These are phyloP conservation scores for Cordyceps cicadae DNA, from an alignment of 2,329 filamentous ascomycete genomes.

Conservation along the genomic window DNA sequence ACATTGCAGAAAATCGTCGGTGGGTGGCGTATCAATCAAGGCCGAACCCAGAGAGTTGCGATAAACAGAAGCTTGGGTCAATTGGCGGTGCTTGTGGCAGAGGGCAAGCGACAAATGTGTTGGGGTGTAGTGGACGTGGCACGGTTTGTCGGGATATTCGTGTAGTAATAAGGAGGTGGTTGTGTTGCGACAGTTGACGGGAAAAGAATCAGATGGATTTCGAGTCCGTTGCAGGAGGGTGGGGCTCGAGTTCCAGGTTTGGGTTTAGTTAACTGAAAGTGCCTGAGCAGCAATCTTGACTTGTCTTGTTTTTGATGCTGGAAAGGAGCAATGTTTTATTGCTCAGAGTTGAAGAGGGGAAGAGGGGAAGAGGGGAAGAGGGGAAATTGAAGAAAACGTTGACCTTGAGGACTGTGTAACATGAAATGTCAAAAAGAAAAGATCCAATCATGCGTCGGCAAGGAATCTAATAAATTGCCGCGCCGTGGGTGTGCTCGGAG, in stretches of 20 bases:
- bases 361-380: background rate
- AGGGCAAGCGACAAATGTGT: background rate
- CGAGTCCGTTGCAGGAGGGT: conserved; percentile 2
- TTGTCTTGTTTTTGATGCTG: background rate
- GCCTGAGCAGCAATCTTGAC: background rate
- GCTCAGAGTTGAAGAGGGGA: background rate
- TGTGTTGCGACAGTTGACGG: background rate
- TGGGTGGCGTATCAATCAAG: background rate
- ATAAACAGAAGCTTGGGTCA: background rate
- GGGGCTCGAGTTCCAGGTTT: background rate
- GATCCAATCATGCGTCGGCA: background rate
- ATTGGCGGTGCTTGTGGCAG: background rate
- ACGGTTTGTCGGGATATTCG: background rate
- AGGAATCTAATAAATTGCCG: background rate
- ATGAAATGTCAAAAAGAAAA: background rate
- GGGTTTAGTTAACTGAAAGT: background rate
- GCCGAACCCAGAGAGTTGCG: background rate
- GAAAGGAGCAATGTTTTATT: background rate
- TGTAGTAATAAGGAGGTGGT: background rate
- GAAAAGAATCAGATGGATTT: conserved; percentile 6
- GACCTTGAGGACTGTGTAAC: background rate
- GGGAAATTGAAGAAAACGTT: background rate
- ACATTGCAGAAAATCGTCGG: conserved; percentile 37
- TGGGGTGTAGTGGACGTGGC: background rate
- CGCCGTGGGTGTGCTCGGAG: background rate